These are phyloP conservation scores for Myxozyma monticola DNA, from an alignment of 805 yeast species.

Conservation along the genomic window DNA sequence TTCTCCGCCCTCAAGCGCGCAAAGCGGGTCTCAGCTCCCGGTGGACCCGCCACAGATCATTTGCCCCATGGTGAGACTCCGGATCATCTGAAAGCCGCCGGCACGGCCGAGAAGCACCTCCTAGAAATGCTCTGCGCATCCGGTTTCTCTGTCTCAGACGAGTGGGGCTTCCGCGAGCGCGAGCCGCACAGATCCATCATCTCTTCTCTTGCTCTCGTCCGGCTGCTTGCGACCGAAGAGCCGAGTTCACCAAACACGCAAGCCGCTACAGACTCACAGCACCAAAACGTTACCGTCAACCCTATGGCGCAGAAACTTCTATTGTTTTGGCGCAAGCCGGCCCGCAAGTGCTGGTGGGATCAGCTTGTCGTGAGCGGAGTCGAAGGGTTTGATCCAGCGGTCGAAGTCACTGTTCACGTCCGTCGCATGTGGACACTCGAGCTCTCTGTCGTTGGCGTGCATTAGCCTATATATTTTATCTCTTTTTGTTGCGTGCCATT, in stretches of 20 bases:
- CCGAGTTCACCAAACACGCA: background rate
- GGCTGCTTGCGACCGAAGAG: constrained; percentile 35
- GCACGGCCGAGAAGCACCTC: constrained; percentile 92
- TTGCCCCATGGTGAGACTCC: constrained; percentile 24
- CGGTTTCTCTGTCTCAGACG: constrained; percentile 66
- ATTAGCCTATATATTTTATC: constrained; percentile 36
- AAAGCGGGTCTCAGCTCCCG: constrained; percentile 7
- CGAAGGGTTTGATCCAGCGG: constrained; percentile 37
- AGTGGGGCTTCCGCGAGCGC: constrained; percentile 87
- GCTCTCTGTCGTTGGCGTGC: constrained; percentile 83
- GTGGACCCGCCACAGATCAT: background rate
- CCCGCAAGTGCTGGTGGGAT: constrained; percentile 98
- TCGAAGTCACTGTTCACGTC: constrained; percentile 70
- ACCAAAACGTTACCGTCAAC: constrained; percentile 7
- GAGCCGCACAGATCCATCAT: constrained; percentile 89
- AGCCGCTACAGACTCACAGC: background rate
- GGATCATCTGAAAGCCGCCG: constrained; percentile 38
- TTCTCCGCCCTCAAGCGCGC: constrained; percentile 60
- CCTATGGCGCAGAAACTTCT: constrained; percentile 60
- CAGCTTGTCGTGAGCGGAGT: constrained; percentile 41
- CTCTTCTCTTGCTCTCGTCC: constrained; percentile 73
- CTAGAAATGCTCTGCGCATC: constrained; percentile 92
- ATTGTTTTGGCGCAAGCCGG: constrained; percentile 96
- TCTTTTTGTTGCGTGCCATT: background rate
- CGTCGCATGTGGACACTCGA: constrained; percentile 97